Base-by-base conservation (phyloP, 495 filamentous ascomycete species). In the Sphaerosporella brunnea region DNA sequence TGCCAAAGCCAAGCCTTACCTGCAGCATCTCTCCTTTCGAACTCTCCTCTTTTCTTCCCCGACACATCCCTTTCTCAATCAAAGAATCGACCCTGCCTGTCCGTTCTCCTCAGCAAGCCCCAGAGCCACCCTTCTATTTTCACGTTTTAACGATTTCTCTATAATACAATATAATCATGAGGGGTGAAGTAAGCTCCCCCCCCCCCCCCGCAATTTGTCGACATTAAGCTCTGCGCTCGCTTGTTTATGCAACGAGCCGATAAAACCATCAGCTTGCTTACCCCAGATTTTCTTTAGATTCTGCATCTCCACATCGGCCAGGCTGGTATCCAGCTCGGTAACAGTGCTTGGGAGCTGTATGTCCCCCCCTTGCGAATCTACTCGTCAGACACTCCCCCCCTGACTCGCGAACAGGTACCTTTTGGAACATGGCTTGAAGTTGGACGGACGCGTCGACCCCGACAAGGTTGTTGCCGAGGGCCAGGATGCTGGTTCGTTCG, bases 311-410 rank as follows among this genome's bases (percentile, higher is more conserved):
- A 93, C 64, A 75, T 93, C 62, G 85, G 85, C 70, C 85, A 93
- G 71, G 85, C 85, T 69, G 85, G 85, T 69, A 76, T 73, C 51
- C 85, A 93, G 79, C 79, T 93, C 43, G 85, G 85, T 61, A 90
- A 88, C 71, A 84, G 80, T 63, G 84, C 84, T 51, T 93, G 85
- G 85, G 85, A 93, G 68, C 77, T 93, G 84, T 88, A 77, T 61
- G 82, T 73, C 37, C 54, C 34, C 32, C 35, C 32, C 18, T 10
- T 34, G 9, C 28, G 2, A 34, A 1, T 23, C 20, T 4, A 10
- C 15, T 44, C 9, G 15, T 16, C 8, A 4, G 4, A 19, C 20
- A 24, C 25, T 25, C n/a, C 32, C 24, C 43, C 15, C n/a, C 28
- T 36, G 8, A 38, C 8, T n/a, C 23, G 20, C 25, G 11, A 34